A percentile compares a stretch with the other conserved stretches of the same genome.
These are phyloP conservation scores for Bryum argenteum DNA, from an alignment of 225 moss, liverwort and hornwort species.

Conservation along the genomic window DNA sequence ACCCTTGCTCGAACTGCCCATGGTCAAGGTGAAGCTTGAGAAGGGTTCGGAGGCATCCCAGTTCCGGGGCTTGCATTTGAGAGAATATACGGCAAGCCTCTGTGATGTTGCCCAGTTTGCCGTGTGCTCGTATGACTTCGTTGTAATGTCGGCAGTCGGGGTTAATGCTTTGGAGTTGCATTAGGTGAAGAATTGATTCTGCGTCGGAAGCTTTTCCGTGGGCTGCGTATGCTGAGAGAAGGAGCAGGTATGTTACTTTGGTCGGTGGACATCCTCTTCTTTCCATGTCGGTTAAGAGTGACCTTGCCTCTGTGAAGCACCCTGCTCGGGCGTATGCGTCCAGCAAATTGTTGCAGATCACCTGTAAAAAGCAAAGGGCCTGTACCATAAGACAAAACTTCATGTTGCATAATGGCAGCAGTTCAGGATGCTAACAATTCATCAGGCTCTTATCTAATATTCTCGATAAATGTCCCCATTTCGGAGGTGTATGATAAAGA, in stretches of 20 bases:
- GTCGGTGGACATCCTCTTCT: conserved; percentile 56
- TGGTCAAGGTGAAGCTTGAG: conserved; percentile 61
- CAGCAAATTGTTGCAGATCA: conserved; percentile 81
- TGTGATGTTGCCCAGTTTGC: conserved; percentile 54
- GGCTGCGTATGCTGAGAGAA: conserved; percentile 68
- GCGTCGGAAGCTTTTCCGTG: conserved; percentile 59
- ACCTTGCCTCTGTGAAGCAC: conserved; percentile 55
- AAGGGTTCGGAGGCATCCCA: conserved; percentile 66
- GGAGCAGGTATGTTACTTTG: conserved; percentile 71
- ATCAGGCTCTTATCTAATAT: too few species aligned
- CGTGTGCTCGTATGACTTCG: conserved; percentile 71
- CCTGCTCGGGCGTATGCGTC: conserved; percentile 71
- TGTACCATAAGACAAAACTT: too few species aligned
- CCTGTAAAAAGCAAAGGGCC: conserved; percentile 36
- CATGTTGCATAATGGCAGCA: too few species aligned
- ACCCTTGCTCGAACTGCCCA: conserved; percentile 59
- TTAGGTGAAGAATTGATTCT: conserved; percentile 59
- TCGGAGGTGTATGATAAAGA: too few species aligned
- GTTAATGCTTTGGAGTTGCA: conserved; percentile 46
- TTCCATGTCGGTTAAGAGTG: conserved; percentile 63
- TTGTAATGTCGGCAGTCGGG: conserved; percentile 90
- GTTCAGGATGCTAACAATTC: too few species aligned
- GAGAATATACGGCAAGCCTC: conserved; percentile 68
- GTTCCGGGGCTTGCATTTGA: conserved; percentile 61
- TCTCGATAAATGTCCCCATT: too few species aligned